Evolutionary conservation across 2,329 filamentous ascomycete species (phyloP), one percentile per base, ranked within the genome.

Genomic region (Monosporascus sp.): DNA sequence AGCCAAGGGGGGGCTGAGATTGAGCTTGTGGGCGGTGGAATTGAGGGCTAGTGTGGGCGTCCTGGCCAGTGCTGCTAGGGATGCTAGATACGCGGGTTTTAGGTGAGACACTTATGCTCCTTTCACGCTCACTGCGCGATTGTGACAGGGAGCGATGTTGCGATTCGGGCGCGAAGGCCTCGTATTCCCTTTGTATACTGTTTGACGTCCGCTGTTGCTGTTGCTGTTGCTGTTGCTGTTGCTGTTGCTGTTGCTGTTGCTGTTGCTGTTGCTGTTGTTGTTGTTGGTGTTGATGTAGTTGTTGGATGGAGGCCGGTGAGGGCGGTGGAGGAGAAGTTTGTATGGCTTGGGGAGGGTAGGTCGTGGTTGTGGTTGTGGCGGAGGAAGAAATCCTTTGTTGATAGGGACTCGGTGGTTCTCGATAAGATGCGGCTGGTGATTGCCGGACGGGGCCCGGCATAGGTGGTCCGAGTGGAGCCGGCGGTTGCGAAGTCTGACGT

Each of bases 81-180:
- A 82, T 65, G 60, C 78, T 82, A 40, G 78, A 73, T 17, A 86
- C 73, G 58, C 81, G 78, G 37, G 88, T 91, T 72, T 90, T 91
- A 31, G 90, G 89, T 67, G 88, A 93, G 49, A 93, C 83, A 64
- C 88, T 92, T 51, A 87, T 69, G 66, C 86, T 89, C 49, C 80
- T 76, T 56, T 89, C 88, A 63, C 87, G 81, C 52, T 90, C 86
- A 58, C 78, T 78, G 48, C 78, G 77, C 45, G 78, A 78, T 48
- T 78, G 77, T 44, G 79, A 78, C 54, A 78, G 74, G 44, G 78
- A 76, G 65, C 80, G 70, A 68, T 74, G 74, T 57, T 75, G 74
- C 44, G 71, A 67, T 56, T 77, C 74, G 40, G 67, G 5, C 26
- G 43, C 63, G 20, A 64, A 63, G 19, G 70, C 71, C 50, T 79